Conservation (phyloP, 257 asterid species). For the Ajuga chamaepitys region DNA sequence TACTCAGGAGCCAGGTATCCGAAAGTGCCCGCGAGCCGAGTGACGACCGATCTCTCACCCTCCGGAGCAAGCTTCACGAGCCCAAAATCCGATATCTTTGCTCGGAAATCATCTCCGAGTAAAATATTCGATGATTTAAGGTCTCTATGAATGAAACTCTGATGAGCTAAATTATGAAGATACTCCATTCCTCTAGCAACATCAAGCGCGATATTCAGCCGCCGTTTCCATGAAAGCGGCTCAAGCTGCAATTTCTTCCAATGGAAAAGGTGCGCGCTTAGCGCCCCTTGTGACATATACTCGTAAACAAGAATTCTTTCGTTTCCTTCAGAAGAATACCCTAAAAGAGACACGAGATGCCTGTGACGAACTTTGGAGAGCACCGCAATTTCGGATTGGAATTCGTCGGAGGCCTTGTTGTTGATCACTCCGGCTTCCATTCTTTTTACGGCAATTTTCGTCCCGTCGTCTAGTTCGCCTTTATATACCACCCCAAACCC, state of each 20-base stretch:
- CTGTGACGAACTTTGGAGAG: constrained; percentile 87
- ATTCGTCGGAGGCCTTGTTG: constrained; percentile 69
- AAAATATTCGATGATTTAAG: constrained; percentile 79
- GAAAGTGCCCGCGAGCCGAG: constrained; percentile 87
- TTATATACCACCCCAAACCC: constrained; percentile 90
- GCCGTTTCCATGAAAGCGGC: constrained; percentile 86
- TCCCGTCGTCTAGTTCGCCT: constrained; percentile 81
- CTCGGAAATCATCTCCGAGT: constrained; percentile 76
- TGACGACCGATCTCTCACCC: constrained; percentile 68
- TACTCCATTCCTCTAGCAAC: constrained; percentile 90
- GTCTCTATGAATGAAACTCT: constrained; percentile 79
- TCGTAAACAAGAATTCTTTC: constrained; percentile 81
- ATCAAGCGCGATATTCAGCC: constrained; percentile 81
- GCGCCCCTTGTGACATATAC: constrained; percentile 89
- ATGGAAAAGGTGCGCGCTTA: constrained; percentile 73
- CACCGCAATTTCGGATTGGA: constrained; percentile 73
- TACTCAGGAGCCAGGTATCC: constrained; percentile 93
- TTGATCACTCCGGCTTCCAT: constrained; percentile 74
- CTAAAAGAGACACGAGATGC: constrained; percentile 86
- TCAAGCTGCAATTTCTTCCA: constrained; percentile 66
- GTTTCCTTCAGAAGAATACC: constrained; percentile 59
- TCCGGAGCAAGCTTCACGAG: constrained; percentile 89
- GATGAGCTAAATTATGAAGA: constrained; percentile 74
- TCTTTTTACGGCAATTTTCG: constrained; percentile 82
- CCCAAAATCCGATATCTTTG: constrained; percentile 84